Evolutionary conservation across 1,284 basidiomycete species (phyloP).

Genomic region (Malassezia vespertilionis): DNA sequence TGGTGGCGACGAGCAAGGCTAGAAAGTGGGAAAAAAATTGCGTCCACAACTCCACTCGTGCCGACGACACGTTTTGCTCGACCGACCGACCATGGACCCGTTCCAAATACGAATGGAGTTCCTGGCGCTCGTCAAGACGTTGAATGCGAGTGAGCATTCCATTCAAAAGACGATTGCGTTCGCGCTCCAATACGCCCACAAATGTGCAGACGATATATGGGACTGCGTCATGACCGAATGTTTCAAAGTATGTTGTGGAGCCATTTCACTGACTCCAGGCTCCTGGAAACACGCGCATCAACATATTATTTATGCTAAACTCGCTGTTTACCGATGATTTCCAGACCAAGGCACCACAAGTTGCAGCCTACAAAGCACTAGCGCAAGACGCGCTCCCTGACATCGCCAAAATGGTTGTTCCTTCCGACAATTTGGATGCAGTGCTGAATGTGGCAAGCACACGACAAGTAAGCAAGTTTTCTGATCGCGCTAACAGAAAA

Average conservation of each 20-base stretch:
- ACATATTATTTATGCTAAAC: constrained; percentile 83
- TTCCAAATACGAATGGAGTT: constrained; percentile 47
- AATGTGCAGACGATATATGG: constrained; percentile 77
- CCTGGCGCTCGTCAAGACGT: constrained; percentile 31
- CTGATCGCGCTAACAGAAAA: not conserved
- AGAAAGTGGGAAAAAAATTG: too few relatives aligned
- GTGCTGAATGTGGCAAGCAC: constrained; percentile 21
- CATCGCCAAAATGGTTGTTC: constrained; percentile 21
- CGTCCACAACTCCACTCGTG: too few relatives aligned
- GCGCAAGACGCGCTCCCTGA: constrained; percentile 15
- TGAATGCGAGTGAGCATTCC: constrained; percentile 60
- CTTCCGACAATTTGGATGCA: constrained; percentile 19
- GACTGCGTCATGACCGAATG: constrained; percentile 77
- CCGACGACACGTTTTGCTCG: too few relatives aligned
- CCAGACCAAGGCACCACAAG: constrained; percentile 8
- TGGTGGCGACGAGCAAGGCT: too few relatives aligned
- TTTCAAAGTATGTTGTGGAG: constrained; percentile 6
- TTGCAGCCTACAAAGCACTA: constrained; percentile 15
- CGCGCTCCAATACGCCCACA: constrained; percentile 70
- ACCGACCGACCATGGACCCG: constrained; percentile 30
- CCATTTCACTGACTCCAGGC: constrained; percentile 54
- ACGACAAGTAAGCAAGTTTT: constrained; percentile 4
- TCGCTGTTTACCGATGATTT: constrained; percentile 51
- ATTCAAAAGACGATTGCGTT: constrained; percentile 79
- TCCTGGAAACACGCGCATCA: constrained; percentile 76